Evolutionary conservation across 164 flowering plant genomes (phyloP).

Genomic region (Stephania japonica): DNA sequence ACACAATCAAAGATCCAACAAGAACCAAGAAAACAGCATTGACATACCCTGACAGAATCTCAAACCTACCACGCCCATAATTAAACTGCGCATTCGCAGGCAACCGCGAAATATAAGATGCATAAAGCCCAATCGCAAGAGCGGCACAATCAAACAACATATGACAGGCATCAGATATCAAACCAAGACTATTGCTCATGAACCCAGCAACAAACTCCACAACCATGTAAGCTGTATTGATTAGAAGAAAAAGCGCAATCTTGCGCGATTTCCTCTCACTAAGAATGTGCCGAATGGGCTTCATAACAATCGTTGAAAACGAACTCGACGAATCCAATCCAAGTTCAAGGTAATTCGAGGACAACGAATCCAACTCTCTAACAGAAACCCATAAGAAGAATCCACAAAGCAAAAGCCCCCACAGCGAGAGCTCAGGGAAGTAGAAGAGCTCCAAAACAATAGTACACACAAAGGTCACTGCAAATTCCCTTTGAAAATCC

Average conservation of each 20-base stretch:
- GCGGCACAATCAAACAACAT: constrained; percentile 99
- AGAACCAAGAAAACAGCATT: constrained; percentile 92
- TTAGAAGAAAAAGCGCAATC: constrained; percentile 86
- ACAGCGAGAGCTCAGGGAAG: constrained; percentile 74
- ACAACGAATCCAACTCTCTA: constrained; percentile 46
- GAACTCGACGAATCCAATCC: constrained; percentile 54
- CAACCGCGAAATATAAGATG: constrained; percentile 84
- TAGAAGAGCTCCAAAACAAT: constrained; percentile 77
- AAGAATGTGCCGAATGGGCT: constrained; percentile 70
- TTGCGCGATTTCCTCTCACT: constrained; percentile 88
- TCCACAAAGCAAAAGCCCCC: constrained; percentile 70
- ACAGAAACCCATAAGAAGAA: constrained; percentile 65
- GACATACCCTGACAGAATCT: constrained; percentile 93
- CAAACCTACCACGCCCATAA: constrained; percentile 97
- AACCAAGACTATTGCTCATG: constrained; percentile 96
- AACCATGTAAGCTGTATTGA: constrained; percentile 87
- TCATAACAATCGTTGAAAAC: constrained; percentile 36
- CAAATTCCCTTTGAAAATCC: constrained; percentile 58
- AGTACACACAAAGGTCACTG: constrained; percentile 65
- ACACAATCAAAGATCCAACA: constrained; percentile 80
- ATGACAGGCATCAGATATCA: constrained; percentile 99
- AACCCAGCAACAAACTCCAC: constrained; percentile 94
- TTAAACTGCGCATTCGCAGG: constrained; percentile 82
- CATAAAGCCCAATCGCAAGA: constrained; percentile 89
- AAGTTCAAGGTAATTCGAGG: constrained; percentile 38